These are phyloP conservation scores for Cladosporium sp. DNA, from an alignment of 2,329 filamentous ascomycete genomes.

Conservation along the genomic window DNA sequence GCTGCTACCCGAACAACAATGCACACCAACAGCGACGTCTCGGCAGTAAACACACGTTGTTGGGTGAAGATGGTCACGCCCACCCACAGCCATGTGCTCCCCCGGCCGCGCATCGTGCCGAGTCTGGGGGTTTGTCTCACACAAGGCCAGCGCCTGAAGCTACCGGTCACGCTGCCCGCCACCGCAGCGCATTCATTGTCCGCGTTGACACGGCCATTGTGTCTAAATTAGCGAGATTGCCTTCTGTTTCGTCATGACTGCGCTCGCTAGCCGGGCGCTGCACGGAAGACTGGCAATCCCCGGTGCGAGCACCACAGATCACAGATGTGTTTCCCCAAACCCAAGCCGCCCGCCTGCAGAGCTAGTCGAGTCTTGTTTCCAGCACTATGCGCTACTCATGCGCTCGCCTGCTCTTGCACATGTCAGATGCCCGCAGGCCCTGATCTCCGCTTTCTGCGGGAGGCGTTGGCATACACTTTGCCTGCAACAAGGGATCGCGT, in stretches of 20 bases:
- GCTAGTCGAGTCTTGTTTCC: not conserved
- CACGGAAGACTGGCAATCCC: constrained; percentile 6
- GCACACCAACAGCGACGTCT: too few relatives aligned
- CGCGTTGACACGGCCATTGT: not conserved
- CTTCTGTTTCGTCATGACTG: constrained; percentile 1
- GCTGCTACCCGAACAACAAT: too few relatives aligned
- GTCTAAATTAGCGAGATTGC: constrained; percentile 11
- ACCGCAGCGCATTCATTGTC: constrained; percentile 5
- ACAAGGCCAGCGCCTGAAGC: not conserved
- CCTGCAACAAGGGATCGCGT: not conserved
- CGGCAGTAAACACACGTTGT: not conserved
- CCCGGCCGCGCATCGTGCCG: not conserved
- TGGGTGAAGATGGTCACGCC: constrained; percentile 1
- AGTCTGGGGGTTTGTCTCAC: constrained; percentile 10
- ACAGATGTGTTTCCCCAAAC: not conserved
- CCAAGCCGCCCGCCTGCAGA: not conserved
- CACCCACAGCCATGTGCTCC: constrained; percentile 1
- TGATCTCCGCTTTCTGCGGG: constrained; percentile 2
- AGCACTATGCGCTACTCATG: not conserved
- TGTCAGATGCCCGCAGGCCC: constrained; percentile 7
- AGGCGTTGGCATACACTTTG: not conserved
- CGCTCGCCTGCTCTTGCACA: constrained; percentile 9
- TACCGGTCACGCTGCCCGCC: constrained; percentile 8
- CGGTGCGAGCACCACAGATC: constrained; percentile 3
- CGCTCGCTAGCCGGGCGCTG: not conserved